Evolutionary conservation across 129 eudicot genomes (phyloP).

Genomic region (Centrapalus pauciflorus): DNA sequence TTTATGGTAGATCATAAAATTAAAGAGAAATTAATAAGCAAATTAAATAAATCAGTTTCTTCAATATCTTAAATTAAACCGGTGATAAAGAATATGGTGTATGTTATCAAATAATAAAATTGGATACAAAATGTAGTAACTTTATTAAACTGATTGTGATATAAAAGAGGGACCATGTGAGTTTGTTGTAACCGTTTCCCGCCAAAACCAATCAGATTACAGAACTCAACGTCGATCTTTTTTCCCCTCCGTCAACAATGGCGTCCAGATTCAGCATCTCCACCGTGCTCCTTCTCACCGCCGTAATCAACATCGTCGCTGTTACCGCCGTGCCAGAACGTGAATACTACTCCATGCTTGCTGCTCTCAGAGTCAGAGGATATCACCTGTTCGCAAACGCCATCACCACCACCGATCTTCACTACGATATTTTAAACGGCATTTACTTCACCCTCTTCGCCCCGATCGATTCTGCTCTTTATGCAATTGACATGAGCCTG

Average conservation of each 20-base stretch:
- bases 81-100: too few relatives aligned
- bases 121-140: neutral
- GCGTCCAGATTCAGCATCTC: slow-evolving; percentile 11
- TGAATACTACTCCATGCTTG: slow-evolving; percentile 30
- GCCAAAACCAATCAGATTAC: slow-evolving; percentile 9
- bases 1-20: too few relatives aligned
- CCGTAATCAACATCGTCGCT: slow-evolving; percentile 19
- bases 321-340: slow-evolving; percentile 21
- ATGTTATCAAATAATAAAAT: neutral
- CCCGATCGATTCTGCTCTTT: slow-evolving; percentile 44
- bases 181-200: slow-evolving; percentile 17
- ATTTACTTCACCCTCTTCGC: slow-evolving; percentile 46
- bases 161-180: neutral
- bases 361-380: slow-evolving; percentile 39
- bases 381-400: slow-evolving; percentile 58
- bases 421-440: slow-evolving; percentile 33
- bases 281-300: slow-evolving; percentile 20
- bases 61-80: too few relatives aligned
- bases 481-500: slow-evolving; percentile 38
- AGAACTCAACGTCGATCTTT: too few relatives aligned
- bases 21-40: too few relatives aligned
- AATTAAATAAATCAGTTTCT: too few relatives aligned
- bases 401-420: slow-evolving; percentile 47
- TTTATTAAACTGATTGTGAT: neutral
- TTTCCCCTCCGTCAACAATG: slow-evolving; percentile 22